Conservation (phyloP, 345 rosid species). For the Eucalyptus coolabah region DNA sequence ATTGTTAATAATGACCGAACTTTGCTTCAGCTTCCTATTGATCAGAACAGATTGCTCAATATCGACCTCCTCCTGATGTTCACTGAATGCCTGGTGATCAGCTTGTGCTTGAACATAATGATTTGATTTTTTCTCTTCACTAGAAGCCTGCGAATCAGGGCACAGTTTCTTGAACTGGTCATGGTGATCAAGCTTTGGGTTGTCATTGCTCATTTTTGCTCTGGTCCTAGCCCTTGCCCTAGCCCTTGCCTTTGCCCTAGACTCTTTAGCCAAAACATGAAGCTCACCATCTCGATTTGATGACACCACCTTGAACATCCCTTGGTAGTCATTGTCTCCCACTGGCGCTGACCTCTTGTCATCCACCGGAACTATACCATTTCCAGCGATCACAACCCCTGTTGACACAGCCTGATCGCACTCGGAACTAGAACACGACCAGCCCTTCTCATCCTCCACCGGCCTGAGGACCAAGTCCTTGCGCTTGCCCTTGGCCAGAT, state of each 20-base stretch:
- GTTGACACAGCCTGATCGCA: neutral
- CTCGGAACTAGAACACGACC: constrained; percentile 1
- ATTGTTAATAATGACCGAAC: constrained; percentile 3
- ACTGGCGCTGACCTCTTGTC: neutral
- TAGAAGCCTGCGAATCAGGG: neutral
- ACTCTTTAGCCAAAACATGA: constrained; percentile 8
- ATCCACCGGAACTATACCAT: neutral
- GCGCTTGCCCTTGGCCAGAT: constrained; percentile 7
- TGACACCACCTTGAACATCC: neutral
- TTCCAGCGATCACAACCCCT: neutral
- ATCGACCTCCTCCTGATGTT: neutral
- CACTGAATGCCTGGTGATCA: neutral
- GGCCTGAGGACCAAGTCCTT: neutral
- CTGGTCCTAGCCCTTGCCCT: constrained; percentile 45
- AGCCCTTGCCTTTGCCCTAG: constrained; percentile 44
- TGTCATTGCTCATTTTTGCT: constrained; percentile 14
- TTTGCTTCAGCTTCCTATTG: constrained; percentile 14
- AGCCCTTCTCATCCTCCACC: neutral
- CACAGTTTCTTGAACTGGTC: neutral
- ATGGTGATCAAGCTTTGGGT: neutral
- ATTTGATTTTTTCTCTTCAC: neutral
- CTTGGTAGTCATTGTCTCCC: neutral
- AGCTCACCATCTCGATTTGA: neutral
- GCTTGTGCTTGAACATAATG: neutral
- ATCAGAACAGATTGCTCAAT: neutral